Base-by-base conservation (phyloP, 169 alveolate genomes). In the Fabrea salina region DNA sequence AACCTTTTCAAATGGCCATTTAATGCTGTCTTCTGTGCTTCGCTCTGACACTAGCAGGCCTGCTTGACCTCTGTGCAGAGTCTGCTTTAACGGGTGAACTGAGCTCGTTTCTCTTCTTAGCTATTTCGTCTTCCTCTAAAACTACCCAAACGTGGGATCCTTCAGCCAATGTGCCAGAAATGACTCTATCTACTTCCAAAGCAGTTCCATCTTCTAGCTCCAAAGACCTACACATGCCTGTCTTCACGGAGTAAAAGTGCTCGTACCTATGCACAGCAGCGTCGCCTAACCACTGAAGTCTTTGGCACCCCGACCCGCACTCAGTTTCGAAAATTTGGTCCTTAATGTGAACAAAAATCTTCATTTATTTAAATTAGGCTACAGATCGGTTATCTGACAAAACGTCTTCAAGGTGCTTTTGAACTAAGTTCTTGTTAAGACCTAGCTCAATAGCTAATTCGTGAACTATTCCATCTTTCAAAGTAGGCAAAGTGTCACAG, bases 251-350 rank as follows among this genome's bases (percentile, higher is more conserved):
- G 40, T 44, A 74, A 78, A 88, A 88, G 35, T 88, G 91, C 57
- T 88, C 93, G 64, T 75, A 88, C 44, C 93, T 56, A 44, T 78
- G 83, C 22, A 88, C 88, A 27, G 89, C 91, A 5, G 85, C 93
- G 70, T 88, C 93, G 35, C 89, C 83, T 5, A 88, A 70, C 93
- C 93, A 88, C 80, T 77, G 75, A 25, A 88, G 79, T 72, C 87
- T 82, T 75, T 88, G 67, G 25, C 87, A 47, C 0, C 91, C 91
- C n/a, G 84, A 27, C 6, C 93, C 93, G 39, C 93, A 88, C 41
- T 84, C 67, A 0, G 85, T 77, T 6, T 68, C 57, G 61, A 82
- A 88, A 57, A 56, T 75, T 57, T 85, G 64, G 72, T 88, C 91
- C 71, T 86, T 88, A 3, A 88, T 88, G 50, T 88, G 93, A 2